Percentiles rank a stretch among this genome's conserved stretches.
phyloP scores from a whole-genome alignment of 495 filamentous ascomycete genomes.

The Penicillium alfredii region DNA sequence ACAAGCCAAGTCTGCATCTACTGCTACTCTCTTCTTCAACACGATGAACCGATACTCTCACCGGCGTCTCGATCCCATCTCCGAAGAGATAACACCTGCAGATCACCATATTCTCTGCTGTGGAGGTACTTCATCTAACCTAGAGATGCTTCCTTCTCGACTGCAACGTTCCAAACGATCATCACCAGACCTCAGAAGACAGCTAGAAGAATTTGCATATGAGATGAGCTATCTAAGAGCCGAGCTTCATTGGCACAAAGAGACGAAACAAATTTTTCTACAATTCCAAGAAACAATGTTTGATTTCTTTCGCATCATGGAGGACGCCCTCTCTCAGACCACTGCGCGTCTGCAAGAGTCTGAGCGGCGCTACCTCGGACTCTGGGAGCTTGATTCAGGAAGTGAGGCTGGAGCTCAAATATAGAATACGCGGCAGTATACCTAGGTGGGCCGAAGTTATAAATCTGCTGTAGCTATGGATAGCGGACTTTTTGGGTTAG shows the following conservation, averaged over 20 bases:
- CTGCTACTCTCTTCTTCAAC: too few relatives aligned
- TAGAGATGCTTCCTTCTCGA: constrained; percentile 8
- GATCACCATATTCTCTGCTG: constrained; percentile 7
- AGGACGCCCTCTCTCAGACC: constrained; percentile 5
- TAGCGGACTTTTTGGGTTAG: too few relatives aligned
- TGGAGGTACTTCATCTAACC: constrained; percentile 9
- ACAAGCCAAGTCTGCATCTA: too few relatives aligned
- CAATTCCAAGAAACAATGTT: constrained; percentile 9
- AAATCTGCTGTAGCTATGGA: too few relatives aligned
- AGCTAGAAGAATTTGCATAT: constrained; percentile 10
- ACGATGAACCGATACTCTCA: constrained; percentile 2
- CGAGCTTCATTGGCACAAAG: constrained; percentile 15
- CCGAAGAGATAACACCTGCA: constrained; percentile 9
- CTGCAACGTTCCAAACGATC: constrained; percentile 5
- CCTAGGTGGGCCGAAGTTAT: too few relatives aligned
- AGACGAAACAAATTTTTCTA: constrained; percentile 12
- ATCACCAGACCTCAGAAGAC: constrained; percentile 1
- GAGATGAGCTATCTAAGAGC: constrained; percentile 14
- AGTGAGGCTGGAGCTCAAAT: constrained; percentile 1
- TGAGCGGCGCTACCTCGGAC: constrained; percentile 6
- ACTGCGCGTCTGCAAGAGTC: constrained; percentile 7
- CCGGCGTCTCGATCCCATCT: constrained; percentile 7
- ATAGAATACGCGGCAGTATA: too few relatives aligned
- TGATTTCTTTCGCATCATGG: constrained; percentile 3
- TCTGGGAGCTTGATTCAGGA: constrained; percentile 5